Conservation (phyloP, 345 rosid species). For the Stellera chamaejasme region DNA sequence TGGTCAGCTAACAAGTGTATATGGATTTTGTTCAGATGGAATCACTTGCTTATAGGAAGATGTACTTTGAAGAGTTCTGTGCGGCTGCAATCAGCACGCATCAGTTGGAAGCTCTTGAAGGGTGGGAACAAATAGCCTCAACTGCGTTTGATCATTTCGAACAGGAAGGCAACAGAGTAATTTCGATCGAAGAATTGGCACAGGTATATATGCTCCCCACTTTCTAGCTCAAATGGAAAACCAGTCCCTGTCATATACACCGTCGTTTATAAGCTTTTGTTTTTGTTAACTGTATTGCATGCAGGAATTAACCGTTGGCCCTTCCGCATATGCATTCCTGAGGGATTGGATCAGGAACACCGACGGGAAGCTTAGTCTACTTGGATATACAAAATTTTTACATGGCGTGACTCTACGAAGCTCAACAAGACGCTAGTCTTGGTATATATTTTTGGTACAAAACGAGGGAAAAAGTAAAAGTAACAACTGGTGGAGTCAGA, state of each 20-base stretch:
- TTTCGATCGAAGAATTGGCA: conserved; percentile 58
- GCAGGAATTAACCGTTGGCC: conserved; percentile 79
- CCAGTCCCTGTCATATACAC: background rate
- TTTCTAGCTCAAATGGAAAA: too few relatives aligned
- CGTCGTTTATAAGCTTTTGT: background rate
- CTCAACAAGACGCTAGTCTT: conserved; percentile 60
- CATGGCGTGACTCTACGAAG: conserved; percentile 77
- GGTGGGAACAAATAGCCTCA: conserved; percentile 57
- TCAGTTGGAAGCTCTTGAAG: conserved; percentile 56
- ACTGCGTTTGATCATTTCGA: conserved; percentile 58
- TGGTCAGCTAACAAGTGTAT: background rate
- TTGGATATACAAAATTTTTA: conserved; percentile 74
- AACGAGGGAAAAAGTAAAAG: too few relatives aligned
- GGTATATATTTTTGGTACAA: conserved; percentile 12
- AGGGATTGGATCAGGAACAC: conserved; percentile 73
- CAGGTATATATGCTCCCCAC: conserved; percentile 26
- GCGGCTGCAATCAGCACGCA: conserved; percentile 62
- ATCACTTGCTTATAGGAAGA: conserved; percentile 50
- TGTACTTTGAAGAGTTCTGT: conserved; percentile 69
- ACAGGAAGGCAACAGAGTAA: conserved; percentile 51
- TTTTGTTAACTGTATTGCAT: conserved; percentile 12
- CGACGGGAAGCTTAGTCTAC: conserved; percentile 81
- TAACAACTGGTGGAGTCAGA: too few relatives aligned
- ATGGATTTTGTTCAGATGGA: conserved; percentile 38
- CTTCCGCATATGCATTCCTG: conserved; percentile 63